Conservation (phyloP, 345 rosid genomes). For the Isatis tinctoria region DNA sequence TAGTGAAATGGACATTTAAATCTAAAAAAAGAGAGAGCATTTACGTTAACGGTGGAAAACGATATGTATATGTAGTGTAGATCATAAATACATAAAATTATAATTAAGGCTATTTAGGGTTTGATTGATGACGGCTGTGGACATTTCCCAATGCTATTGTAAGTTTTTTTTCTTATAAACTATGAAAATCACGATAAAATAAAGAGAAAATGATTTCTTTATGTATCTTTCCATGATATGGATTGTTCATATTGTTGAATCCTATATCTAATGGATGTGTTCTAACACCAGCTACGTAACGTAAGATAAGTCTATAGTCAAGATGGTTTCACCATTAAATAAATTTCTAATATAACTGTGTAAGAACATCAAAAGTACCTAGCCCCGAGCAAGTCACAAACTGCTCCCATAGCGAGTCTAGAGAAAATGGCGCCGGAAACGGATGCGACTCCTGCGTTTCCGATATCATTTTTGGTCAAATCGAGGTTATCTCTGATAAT, state of each 20-base stretch:
- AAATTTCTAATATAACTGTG: neutral
- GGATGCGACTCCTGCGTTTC: conserved; percentile 76
- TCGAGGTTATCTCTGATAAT: conserved; percentile 71
- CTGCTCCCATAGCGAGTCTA: conserved; percentile 70
- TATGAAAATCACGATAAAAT: neutral
- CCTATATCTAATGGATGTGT: neutral
- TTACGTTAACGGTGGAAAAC: neutral
- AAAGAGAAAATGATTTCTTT: too few species aligned
- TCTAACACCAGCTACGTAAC: neutral
- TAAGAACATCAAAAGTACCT: conserved; percentile 31
- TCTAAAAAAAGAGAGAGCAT: neutral
- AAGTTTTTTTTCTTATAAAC: neutral
- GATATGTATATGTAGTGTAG: neutral
- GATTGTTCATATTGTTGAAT: neutral
- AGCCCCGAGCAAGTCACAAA: conserved; percentile 69
- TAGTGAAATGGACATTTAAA: neutral
- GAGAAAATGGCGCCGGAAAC: conserved; percentile 76
- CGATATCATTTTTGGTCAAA: conserved; percentile 54
- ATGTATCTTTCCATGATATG: neutral
- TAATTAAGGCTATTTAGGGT: neutral
- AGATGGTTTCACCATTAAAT: neutral
- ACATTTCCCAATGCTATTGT: neutral
- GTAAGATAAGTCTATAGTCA: neutral
- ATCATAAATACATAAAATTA: neutral
- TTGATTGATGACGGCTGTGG: neutral